Conservation (phyloP, 345 rosid genomes). For the Brassica cretica region DNA sequence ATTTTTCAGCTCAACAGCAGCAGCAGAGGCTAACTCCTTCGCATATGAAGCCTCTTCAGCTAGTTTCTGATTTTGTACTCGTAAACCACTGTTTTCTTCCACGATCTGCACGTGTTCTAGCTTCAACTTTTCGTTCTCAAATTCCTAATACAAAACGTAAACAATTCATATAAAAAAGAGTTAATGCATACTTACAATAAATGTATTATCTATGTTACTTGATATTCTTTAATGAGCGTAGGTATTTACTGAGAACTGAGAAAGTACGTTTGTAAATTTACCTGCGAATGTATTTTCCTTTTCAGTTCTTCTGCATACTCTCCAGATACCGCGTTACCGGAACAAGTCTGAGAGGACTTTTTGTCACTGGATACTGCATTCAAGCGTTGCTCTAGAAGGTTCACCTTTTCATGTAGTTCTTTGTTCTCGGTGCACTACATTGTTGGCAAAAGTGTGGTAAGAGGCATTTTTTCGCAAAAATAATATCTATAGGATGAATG, state of each 20-base stretch:
- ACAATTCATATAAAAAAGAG: too few relatives aligned
- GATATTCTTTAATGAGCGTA: not conserved
- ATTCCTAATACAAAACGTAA: too few relatives aligned
- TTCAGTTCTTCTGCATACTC: slow-evolving; percentile 64
- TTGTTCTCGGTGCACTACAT: slow-evolving; percentile 78
- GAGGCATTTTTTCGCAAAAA: slow-evolving; percentile 2
- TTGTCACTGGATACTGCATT: slow-evolving; percentile 53
- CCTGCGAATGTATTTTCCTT: slow-evolving; percentile 87
- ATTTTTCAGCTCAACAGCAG: slow-evolving; percentile 96
- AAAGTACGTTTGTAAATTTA: slow-evolving; percentile 33
- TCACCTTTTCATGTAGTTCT: slow-evolving; percentile 79
- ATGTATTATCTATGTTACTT: slow-evolving; percentile 5
- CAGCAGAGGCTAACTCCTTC: slow-evolving; percentile 97
- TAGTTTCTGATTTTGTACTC: slow-evolving; percentile 83
- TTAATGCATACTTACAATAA: too few relatives aligned
- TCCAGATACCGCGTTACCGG: slow-evolving; percentile 45
- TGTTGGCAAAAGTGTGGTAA: slow-evolving; percentile 16
- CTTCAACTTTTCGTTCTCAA: slow-evolving; percentile 82
- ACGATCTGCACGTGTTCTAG: slow-evolving; percentile 76
- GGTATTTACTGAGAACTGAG: slow-evolving; percentile 8
- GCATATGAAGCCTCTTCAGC: slow-evolving; percentile 98
- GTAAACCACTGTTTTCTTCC: slow-evolving; percentile 88
- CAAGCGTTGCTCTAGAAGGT: slow-evolving; percentile 65
- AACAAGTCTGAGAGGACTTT: too few relatives aligned
- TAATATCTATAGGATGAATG: slow-evolving; percentile 4